Percentiles rank a stretch among this genome's conserved stretches.
Conservation (phyloP, 306 rosid species). For the Canavalia gladiata region DNA sequence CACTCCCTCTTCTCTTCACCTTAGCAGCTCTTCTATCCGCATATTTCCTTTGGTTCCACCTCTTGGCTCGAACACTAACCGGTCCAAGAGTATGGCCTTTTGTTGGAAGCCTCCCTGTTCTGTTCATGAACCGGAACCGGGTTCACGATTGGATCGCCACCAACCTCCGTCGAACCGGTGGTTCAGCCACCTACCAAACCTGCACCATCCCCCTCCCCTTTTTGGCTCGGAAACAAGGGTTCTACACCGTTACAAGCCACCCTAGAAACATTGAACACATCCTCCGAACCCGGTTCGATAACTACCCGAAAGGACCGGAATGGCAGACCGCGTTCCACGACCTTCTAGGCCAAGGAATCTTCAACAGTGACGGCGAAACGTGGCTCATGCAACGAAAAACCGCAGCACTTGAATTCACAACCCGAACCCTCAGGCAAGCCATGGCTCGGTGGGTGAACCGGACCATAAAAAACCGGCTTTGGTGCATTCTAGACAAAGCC, state of each 20-base stretch:
- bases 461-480: constrained; percentile 75
- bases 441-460: constrained; percentile 98
- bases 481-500: constrained; percentile 87
- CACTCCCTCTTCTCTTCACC: constrained; percentile 53
- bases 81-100: constrained; percentile 84
- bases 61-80: constrained; percentile 61
- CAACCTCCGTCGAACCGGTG: constrained; percentile 54
- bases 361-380: constrained; percentile 92
- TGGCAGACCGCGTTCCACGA: constrained; percentile 95
- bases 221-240: constrained; percentile 69
- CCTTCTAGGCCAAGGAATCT: constrained; percentile 88
- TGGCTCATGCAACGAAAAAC: constrained; percentile 96
- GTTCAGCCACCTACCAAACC: constrained; percentile 74
- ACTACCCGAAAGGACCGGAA: constrained; percentile 89
- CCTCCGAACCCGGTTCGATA: constrained; percentile 77
- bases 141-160: constrained; percentile 84
- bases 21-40: constrained; percentile 46
- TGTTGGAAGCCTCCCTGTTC: constrained; percentile 80
- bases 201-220: constrained; percentile 72
- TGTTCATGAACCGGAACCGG: constrained; percentile 63
- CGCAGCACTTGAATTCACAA: constrained; percentile 96
- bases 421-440: constrained; percentile 84
- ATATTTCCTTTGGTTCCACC: constrained; percentile 75
- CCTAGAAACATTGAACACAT: constrained; percentile 90
- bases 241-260: constrained; percentile 78